Conservation (phyloP, 2,329 filamentous ascomycete species). For the Aquanectria penicillioides region DNA sequence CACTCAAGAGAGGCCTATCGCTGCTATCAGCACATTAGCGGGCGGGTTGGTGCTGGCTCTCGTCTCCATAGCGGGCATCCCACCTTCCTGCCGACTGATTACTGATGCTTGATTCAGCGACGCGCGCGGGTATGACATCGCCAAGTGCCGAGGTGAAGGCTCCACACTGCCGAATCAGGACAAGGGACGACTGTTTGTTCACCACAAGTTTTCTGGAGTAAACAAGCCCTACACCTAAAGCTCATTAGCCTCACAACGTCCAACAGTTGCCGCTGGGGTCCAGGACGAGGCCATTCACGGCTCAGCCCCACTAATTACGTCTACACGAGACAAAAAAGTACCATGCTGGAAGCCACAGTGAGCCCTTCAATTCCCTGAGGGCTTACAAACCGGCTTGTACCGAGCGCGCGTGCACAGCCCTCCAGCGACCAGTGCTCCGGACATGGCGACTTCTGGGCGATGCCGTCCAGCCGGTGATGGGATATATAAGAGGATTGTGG, state of each 20-base stretch:
- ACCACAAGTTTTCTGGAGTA: not conserved
- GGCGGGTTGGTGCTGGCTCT: not conserved
- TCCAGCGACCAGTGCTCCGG: not conserved
- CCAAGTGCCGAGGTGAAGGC: not conserved
- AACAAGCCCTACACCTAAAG: not conserved
- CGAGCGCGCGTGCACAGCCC: not conserved
- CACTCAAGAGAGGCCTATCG: not conserved
- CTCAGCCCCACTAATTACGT: no score
- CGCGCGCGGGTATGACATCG: slow-evolving; percentile 10
- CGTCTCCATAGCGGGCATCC: not conserved
- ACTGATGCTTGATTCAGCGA: slow-evolving; percentile 1
- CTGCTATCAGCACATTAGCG: not conserved
- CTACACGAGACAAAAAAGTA: no score
- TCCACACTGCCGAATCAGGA: not conserved
- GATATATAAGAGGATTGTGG: not conserved
- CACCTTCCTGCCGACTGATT: not conserved
- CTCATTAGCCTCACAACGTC: no score
- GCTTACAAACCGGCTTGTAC: not conserved
- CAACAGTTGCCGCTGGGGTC: no score
- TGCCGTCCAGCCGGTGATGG: not conserved
- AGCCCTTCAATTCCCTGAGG: not conserved
- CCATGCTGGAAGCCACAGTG: no score
- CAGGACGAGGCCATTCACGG: no score
- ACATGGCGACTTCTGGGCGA: not conserved
- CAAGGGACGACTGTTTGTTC: not conserved